Evolutionary conservation across 495 filamentous ascomycete genomes (phyloP).

Genomic region (Daldinia bambusicola): DNA sequence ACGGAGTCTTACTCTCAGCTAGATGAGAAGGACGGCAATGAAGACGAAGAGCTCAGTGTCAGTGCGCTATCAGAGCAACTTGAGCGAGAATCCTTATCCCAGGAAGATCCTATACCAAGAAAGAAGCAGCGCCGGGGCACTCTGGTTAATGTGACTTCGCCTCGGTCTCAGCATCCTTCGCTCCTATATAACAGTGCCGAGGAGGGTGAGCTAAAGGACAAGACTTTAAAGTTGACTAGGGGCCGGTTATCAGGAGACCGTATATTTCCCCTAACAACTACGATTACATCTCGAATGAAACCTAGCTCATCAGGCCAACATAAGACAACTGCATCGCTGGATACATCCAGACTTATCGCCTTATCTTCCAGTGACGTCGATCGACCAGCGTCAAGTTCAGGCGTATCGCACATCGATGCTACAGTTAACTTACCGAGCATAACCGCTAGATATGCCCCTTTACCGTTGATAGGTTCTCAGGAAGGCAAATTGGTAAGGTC

Average conservation of each 20-base stretch:
- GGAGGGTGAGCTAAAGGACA: conserved; percentile 37
- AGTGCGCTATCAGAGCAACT: conserved; percentile 15
- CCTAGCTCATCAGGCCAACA: conserved; percentile 42
- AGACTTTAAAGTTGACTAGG: conserved; percentile 22
- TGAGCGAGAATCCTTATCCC: conserved; percentile 14
- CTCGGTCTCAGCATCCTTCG: conserved; percentile 38
- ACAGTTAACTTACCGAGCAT: conserved; percentile 17
- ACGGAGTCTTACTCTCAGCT: conserved; percentile 32
- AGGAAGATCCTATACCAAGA: conserved; percentile 28
- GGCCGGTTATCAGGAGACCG: conserved; percentile 37
- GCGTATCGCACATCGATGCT: conserved; percentile 42
- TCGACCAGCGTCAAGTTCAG: conserved; percentile 45
- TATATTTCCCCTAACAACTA: conserved; percentile 33
- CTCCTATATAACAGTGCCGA: conserved; percentile 45
- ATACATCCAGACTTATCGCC: conserved; percentile 34
- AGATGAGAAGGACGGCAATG: conserved; percentile 20
- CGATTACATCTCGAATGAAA: conserved; percentile 34
- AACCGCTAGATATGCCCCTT: neutral
- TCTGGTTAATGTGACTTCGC: conserved; percentile 30
- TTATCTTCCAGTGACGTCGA: conserved; percentile 14
- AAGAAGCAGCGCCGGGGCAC: conserved; percentile 44
- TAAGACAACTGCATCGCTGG: conserved; percentile 37
- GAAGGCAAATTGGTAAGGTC: neutral
- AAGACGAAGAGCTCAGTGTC: conserved; percentile 15
- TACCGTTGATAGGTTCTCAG: neutral